Percentiles rank a stretch among this genome's conserved stretches.
These are phyloP conservation scores for Jackrogersella minutella DNA, from an alignment of 495 filamentous ascomycete genomes.

Conservation along the genomic window DNA sequence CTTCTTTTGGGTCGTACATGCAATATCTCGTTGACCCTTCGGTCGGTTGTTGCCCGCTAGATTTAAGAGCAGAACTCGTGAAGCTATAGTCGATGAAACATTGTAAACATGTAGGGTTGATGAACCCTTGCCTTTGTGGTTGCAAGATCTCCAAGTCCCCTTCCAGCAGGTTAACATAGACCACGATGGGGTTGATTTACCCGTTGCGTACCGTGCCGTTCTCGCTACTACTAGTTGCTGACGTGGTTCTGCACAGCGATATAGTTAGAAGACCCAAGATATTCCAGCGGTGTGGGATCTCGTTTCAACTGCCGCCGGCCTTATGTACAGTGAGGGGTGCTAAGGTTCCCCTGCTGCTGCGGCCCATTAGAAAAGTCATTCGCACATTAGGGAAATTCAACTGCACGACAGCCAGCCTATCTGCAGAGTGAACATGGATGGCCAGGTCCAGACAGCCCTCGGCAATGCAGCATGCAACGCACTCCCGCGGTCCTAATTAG, in stretches of 20 bases:
- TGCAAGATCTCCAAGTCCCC: conserved; percentile 33
- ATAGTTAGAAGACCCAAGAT: conserved; percentile 18
- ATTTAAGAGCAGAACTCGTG: neutral
- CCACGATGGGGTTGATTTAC: conserved; percentile 32
- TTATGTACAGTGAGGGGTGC: conserved; percentile 33
- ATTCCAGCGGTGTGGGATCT: conserved; percentile 43
- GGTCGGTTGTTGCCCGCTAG: conserved; percentile 20
- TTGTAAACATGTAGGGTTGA: conserved; percentile 8
- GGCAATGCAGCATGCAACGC: conserved; percentile 39
- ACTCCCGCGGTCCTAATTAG: conserved; percentile 30
- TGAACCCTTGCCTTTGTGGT: conserved; percentile 24
- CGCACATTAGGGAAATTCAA: conserved; percentile 37
- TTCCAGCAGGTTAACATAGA: conserved; percentile 17
- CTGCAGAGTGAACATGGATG: conserved; percentile 35
- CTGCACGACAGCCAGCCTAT: conserved; percentile 38
- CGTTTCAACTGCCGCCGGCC: conserved; percentile 43
- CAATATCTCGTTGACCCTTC: conserved; percentile 11
- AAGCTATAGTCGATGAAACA: conserved; percentile 23
- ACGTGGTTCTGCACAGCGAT: conserved; percentile 38
- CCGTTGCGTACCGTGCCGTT: conserved; percentile 37
- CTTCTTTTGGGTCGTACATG: conserved; percentile 6
- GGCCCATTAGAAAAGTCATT: conserved; percentile 17
- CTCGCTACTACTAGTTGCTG: conserved; percentile 27
- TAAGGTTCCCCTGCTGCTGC: conserved; percentile 29
- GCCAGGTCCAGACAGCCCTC: conserved; percentile 35